These are phyloP conservation scores for Trametes elegans DNA, from an alignment of 768 basidiomycete genomes.

Conservation along the genomic window DNA sequence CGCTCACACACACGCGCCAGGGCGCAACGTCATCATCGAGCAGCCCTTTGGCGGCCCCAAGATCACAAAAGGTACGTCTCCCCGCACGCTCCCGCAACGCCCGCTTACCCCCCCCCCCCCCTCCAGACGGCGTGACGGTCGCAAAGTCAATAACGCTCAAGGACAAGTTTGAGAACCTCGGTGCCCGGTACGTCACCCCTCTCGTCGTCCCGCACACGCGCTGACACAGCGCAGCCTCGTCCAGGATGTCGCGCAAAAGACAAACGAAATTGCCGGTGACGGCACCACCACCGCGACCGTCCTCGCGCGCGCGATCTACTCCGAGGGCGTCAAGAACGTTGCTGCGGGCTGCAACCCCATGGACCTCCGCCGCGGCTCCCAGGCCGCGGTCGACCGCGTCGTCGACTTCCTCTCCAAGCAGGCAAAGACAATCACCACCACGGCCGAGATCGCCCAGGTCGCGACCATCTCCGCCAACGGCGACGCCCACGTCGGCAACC, in stretches of 20 bases:
- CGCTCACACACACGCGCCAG: slow-evolving; percentile 37
- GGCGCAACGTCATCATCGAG: slow-evolving; percentile 98
- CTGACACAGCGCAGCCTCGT: slow-evolving; percentile 57
- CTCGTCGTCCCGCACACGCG: not conserved
- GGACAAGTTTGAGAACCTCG: slow-evolving; percentile 99
- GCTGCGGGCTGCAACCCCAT: slow-evolving; percentile 99
- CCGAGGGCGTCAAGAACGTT: slow-evolving; percentile 98
- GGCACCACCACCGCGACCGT: slow-evolving; percentile 98
- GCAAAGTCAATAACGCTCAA: slow-evolving; percentile 92
- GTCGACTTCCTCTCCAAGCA: slow-evolving; percentile 86
- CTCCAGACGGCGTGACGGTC: slow-evolving; percentile 91
- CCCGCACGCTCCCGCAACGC: not conserved
- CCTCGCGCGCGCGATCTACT: slow-evolving; percentile 94
- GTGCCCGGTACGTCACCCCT: slow-evolving; percentile 74
- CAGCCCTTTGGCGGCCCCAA: slow-evolving; percentile 87
- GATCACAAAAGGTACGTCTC: slow-evolving; percentile 84
- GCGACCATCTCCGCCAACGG: slow-evolving; percentile 89
- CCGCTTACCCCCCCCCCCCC: not conserved
- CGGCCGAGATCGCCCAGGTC: slow-evolving; percentile 96
- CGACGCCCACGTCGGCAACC: slow-evolving; percentile 86
- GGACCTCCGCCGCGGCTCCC: slow-evolving; percentile 98
- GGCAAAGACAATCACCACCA: slow-evolving; percentile 93
- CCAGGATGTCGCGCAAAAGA: slow-evolving; percentile 95
- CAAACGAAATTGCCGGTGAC: slow-evolving; percentile 96
- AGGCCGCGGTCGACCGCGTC: slow-evolving; percentile 93